These are phyloP conservation scores for Chamaenerion angustifolium DNA, from an alignment of 345 rosid species.

Conservation along the genomic window DNA sequence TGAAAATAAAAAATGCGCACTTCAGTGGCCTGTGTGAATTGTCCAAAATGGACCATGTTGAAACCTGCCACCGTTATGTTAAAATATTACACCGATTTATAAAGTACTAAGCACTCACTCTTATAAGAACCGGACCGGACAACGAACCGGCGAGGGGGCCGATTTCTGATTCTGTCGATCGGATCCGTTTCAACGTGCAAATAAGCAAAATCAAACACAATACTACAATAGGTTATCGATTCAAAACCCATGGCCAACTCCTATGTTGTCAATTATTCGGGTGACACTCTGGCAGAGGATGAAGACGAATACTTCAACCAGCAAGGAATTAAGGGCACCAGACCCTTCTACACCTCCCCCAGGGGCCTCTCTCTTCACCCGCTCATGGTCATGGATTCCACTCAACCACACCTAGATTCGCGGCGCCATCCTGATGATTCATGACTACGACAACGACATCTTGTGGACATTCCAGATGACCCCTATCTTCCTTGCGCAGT, in stretches of 20 bases:
- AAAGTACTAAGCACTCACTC: no score
- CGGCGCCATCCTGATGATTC: constrained; percentile 60
- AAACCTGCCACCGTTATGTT: no score
- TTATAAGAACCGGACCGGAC: no score
- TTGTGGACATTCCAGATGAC: constrained; percentile 77
- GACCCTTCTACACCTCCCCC: constrained; percentile 60
- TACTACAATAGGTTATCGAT: no score
- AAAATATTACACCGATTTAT: no score
- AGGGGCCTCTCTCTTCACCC: constrained; percentile 68
- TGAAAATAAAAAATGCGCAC: no score
- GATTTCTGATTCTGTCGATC: no score
- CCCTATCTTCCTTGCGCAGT: constrained; percentile 54
- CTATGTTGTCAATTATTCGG: constrained; percentile 64
- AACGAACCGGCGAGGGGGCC: no score
- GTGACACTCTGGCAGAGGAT: constrained; percentile 41
- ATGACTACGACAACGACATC: constrained; percentile 72
- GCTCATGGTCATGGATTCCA: constrained; percentile 78
- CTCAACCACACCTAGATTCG: constrained; percentile 38
- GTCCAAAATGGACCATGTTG: no score
- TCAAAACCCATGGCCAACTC: not conserved
- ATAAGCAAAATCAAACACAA: no score
- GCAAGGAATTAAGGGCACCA: constrained; percentile 40
- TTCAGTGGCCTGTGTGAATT: no score
- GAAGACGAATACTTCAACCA: constrained; percentile 44
- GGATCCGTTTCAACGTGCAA: no score